phyloP scores from a whole-genome alignment of 768 basidiomycete species.

The Fomitopsis pulvina region DNA sequence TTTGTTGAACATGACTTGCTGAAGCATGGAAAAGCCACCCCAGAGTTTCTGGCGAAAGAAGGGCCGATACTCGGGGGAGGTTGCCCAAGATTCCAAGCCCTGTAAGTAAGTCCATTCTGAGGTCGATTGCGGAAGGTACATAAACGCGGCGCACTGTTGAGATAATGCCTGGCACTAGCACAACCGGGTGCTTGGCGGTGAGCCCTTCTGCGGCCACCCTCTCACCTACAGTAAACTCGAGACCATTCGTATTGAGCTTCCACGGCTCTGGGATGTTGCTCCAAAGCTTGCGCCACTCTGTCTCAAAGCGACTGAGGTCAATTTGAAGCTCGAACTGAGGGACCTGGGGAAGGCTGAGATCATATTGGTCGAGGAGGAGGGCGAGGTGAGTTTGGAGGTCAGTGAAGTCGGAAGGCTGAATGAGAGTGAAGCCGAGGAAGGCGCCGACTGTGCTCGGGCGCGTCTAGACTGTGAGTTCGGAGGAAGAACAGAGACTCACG shows the following conservation, averaged over 20 bases:
- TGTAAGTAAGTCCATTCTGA: constrained; percentile 19
- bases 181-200: constrained; percentile 67
- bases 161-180: constrained; percentile 86
- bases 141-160: constrained; percentile 55
- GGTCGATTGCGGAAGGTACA: not conserved
- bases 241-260: constrained; percentile 74
- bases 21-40: constrained; percentile 78
- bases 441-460: constrained; percentile 61
- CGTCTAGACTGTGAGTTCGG: not conserved
- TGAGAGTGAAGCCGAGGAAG: constrained; percentile 54
- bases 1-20: constrained; percentile 76
- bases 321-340: constrained; percentile 61
- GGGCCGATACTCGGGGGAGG: constrained; percentile 70
- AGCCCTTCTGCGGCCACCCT: constrained; percentile 56
- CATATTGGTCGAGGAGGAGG: constrained; percentile 64
- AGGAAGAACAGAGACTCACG: too few relatives aligned
- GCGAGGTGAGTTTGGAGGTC: constrained; percentile 64
- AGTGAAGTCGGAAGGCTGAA: constrained; percentile 61
- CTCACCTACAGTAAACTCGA: constrained; percentile 77
- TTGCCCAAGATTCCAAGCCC: constrained; percentile 93
- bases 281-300: constrained; percentile 63
- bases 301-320: constrained; percentile 62
- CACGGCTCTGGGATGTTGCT: constrained; percentile 73
- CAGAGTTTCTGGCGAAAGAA: constrained; percentile 91
- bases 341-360: constrained; percentile 55